Base-by-base conservation (phyloP, 2,329 filamentous ascomycete genomes). In the Cercospora sp. region DNA sequence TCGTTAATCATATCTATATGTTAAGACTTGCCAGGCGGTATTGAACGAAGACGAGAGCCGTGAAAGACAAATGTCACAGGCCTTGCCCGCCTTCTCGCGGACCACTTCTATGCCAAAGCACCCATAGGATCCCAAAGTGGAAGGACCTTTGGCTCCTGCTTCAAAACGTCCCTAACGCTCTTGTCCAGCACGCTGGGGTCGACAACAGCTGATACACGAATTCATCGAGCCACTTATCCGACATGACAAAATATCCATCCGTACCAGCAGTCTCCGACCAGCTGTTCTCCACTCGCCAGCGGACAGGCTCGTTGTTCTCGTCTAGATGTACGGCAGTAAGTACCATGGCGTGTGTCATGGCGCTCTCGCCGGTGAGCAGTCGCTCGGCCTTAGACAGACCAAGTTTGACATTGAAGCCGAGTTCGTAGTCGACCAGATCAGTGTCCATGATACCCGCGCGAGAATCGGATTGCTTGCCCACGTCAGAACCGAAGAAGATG, bases 291-390 rank as follows among this genome's bases (percentile, higher is more conserved):
- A 97, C 92, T 64, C 92, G 84, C 93, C 93, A 97, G 55, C 93
- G 83, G 1, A 93, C 86, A 2, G 88, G 85, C 79, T 88, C 86
- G 68, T 87, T 81, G 32, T 85, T 81, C 30, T 85, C 82, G 68
- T 91, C 89, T 2, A 96, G 79, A 76, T 97, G 93, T 57, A 97
- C 93, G 0, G 88, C 93, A 2, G 92, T 97, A 70, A 97, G 80
- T 0, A 96, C 92, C 93, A 97, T 97, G 4, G 93, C 93, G 75
- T 97, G 93, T 0, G 93, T 97, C 93, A 97, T 96, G 61, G 87
- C 85, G 64, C 87, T 90, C 81, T 96, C 93, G 10, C 91, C 89
- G 0, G 89, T 90, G 74, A 86, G 83, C 57, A 97, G 82, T 3
- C 93, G 83, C 74, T 92, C 86, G 0, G 90, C 90, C 80, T 97